These are phyloP conservation scores for Eucalyptus paniculata DNA, from an alignment of 345 rosid species.

Conservation along the genomic window DNA sequence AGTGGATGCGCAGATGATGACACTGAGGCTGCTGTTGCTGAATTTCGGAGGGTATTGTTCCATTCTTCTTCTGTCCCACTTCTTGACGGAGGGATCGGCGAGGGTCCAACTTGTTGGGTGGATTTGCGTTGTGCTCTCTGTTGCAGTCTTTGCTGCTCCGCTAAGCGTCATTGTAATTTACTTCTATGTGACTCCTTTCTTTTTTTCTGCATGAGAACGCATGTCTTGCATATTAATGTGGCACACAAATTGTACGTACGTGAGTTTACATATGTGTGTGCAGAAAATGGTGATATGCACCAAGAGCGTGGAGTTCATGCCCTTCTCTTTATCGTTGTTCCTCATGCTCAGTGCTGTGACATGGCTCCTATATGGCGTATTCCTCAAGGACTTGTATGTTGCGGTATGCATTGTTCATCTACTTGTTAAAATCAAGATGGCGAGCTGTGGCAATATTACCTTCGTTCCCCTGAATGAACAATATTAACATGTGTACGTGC, in stretches of 20 bases:
- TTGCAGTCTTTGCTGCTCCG: constrained; percentile 76
- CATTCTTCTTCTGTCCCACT: constrained; percentile 32
- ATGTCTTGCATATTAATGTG: neutral
- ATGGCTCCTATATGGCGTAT: constrained; percentile 23
- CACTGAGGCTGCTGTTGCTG: constrained; percentile 40
- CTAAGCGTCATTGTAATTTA: constrained; percentile 45
- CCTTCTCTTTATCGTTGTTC: constrained; percentile 14
- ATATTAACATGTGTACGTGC: neutral
- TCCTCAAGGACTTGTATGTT: constrained; percentile 8
- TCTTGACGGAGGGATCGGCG: neutral
- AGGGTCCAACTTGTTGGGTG: constrained; percentile 57
- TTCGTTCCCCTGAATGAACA: neutral
- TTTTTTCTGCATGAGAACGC: neutral
- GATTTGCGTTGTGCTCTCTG: constrained; percentile 62
- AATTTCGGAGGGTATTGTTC: constrained; percentile 45
- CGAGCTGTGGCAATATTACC: neutral
- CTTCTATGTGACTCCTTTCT: neutral
- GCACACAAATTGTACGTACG: neutral
- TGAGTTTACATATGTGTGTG: neutral
- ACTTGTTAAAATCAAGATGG: neutral
- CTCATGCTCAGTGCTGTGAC: constrained; percentile 17
- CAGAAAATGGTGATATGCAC: constrained; percentile 1
- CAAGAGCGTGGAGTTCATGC: constrained; percentile 41
- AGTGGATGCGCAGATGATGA: constrained; percentile 29
- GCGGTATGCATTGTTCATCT: constrained; percentile 8